These are phyloP conservation scores for Mycogone perniciosa DNA, from an alignment of 2,329 filamentous ascomycete genomes.

Conservation along the genomic window DNA sequence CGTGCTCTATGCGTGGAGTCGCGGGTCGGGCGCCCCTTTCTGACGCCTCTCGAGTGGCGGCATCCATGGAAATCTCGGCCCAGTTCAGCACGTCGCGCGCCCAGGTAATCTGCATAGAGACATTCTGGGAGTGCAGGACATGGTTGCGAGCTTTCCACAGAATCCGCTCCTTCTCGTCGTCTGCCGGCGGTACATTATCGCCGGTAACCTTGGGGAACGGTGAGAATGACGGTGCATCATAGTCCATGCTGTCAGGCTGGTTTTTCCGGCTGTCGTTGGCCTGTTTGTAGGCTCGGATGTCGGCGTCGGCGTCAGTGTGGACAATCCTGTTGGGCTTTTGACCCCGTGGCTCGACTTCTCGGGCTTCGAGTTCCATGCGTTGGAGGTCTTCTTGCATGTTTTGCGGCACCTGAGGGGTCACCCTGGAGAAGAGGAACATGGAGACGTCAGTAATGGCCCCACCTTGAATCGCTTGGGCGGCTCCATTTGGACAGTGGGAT, in stretches of 20 bases:
- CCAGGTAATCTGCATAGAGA: constrained; percentile 95
- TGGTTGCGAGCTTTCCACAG: constrained; percentile 76
- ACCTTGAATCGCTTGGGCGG: constrained; percentile 16
- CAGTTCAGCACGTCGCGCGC: constrained; percentile 86
- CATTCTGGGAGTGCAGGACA: constrained; percentile 88
- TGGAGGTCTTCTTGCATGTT: constrained; percentile 95
- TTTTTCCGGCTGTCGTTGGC: constrained; percentile 24
- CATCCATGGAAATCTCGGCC: constrained; percentile 76
- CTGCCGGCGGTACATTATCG: constrained; percentile 84
- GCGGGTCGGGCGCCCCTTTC: constrained; percentile 50
- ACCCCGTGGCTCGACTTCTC: constrained; percentile 35
- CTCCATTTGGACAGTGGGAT: constrained; percentile 8
- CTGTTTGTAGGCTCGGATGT: constrained; percentile 7
- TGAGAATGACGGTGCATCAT: constrained; percentile 71
- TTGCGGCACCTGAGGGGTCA: constrained; percentile 91
- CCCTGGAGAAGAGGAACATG: constrained; percentile 46
- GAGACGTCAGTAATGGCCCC: constrained; percentile 32
- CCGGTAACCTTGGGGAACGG: constrained; percentile 83
- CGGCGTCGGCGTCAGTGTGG: not conserved
- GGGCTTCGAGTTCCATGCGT: constrained; percentile 78
- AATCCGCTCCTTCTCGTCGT: constrained; percentile 88
- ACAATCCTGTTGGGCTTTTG: constrained; percentile 12
- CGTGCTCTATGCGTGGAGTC: constrained; percentile 83
- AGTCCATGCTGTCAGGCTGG: constrained; percentile 37
- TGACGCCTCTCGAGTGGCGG: constrained; percentile 58